Evolutionary conservation across 441 rosid species (phyloP), one percentile per base, ranked within the genome.

Genomic region (Gossypium lobatum): DNA sequence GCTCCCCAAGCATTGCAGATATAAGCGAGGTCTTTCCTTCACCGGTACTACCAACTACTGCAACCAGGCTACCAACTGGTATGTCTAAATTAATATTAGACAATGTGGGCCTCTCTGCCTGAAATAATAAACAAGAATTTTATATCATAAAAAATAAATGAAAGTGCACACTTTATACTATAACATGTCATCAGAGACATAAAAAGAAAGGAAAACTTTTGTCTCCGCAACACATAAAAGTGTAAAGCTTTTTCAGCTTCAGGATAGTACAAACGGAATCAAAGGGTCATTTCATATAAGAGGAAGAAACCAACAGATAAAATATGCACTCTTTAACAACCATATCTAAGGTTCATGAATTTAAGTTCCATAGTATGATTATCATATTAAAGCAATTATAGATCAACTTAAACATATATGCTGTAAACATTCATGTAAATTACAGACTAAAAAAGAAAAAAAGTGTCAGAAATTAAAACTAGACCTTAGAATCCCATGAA

Each of bases 11-110:
- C 93, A 95, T 93, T 71, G 98, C 97, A 3, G 98, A 95, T 81
- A 91, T 77, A 73, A 95, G 91, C n/a, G 98, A 93, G 72, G 98
- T 93, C 79, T 95, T 95, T 77, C 98, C 98, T 84, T 93, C 98
- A 69, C 98, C 98, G 23, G 98, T 93, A 75, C 94, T 79, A 68
- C 98, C 98, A 83, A 95, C 98, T 64, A 95, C 46, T 42, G 98
- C 98, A 67, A 95, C 98, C 76, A 95, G 83, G 89, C 96, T 91
- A 57, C 98, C 98, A 71, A 81, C 21, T 45, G 96, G 98, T 73
- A 95, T 74, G 74, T 93, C 95, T 83, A 93, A 78, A 85, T 91
- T 91, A 86, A 95, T 83, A 78, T 95, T 81, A 71, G 87, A 93
- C 77, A 95, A 85, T 59, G 97, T 88, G 16, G 91, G 92, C 70